Percentiles rank a stretch among this genome's conserved stretches.
These are phyloP conservation scores for Rhododendron mucronatum DNA, from an alignment of 148 eudicot genomes.

Conservation along the genomic window DNA sequence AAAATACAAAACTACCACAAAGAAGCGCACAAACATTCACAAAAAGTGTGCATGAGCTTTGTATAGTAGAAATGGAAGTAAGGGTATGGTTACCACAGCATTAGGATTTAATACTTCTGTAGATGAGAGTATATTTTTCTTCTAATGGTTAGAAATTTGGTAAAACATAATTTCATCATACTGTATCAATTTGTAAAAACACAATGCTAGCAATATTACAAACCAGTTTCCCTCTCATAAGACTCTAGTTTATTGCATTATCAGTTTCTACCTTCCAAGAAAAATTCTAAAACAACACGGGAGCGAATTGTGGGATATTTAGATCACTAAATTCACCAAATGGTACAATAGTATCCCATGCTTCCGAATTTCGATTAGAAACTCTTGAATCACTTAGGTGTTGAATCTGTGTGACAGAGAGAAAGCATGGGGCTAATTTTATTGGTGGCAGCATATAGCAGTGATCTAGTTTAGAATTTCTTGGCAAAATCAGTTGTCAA, in stretches of 20 bases:
- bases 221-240: background rate
- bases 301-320: background rate
- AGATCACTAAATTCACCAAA: background rate
- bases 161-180: background rate
- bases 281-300: background rate
- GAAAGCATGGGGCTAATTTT: background rate
- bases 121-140: background rate
- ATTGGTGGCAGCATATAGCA: background rate
- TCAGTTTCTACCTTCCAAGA: background rate
- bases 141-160: background rate
- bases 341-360: background rate
- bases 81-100: background rate
- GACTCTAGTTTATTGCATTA: background rate
- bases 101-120: background rate
- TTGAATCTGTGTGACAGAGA: background rate
- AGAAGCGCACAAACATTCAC: background rate
- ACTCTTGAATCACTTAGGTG: background rate
- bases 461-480: background rate
- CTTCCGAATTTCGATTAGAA: background rate
- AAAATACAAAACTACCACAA: background rate
- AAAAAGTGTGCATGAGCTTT: background rate
- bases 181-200: background rate
- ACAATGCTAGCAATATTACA: background rate
- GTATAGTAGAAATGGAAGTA: background rate
- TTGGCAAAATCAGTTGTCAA: background rate